phyloP scores from a whole-genome alignment of 345 rosid species.

The Salix brachista region DNA sequence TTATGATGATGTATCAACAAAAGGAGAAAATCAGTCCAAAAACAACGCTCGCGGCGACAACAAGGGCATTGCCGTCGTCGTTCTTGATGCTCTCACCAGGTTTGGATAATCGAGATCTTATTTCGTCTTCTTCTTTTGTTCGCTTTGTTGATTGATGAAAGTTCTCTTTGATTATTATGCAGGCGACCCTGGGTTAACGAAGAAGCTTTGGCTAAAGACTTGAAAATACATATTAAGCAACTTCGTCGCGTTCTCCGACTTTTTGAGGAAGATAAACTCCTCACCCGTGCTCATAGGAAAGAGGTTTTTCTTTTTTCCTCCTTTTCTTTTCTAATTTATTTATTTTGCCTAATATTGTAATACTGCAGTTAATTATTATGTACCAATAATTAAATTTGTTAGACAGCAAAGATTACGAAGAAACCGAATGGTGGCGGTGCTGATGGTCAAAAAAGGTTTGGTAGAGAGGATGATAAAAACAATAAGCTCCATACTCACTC shows the following conservation, averaged over 20 bases:
- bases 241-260: slow-evolving; percentile 61
- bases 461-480: slow-evolving; percentile 76
- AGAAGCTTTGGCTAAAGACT: slow-evolving; percentile 89
- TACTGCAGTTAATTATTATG: neutral
- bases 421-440: slow-evolving; percentile 62
- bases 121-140: neutral
- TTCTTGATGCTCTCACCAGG: slow-evolving; percentile 80
- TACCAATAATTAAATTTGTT: neutral
- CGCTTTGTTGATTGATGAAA: neutral
- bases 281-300: slow-evolving; percentile 71
- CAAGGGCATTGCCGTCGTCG: slow-evolving; percentile 74
- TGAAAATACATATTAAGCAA: slow-evolving; percentile 75
- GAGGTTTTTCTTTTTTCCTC: slow-evolving; percentile 41
- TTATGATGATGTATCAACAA: slow-evolving; percentile 68
- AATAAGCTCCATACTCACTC: slow-evolving; percentile 80
- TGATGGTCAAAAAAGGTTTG: slow-evolving; percentile 31
- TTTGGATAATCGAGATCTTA: slow-evolving; percentile 1
- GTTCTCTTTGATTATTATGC: neutral
- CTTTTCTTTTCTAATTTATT: no score
- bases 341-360: neutral
- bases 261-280: slow-evolving; percentile 76
- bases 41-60: slow-evolving; percentile 54
- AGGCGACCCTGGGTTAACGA: slow-evolving; percentile 95
- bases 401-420: slow-evolving; percentile 91
- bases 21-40: slow-evolving; percentile 75